Conservation (phyloP, 2,329 filamentous ascomycete genomes). For the Juglanconis juglandina region DNA sequence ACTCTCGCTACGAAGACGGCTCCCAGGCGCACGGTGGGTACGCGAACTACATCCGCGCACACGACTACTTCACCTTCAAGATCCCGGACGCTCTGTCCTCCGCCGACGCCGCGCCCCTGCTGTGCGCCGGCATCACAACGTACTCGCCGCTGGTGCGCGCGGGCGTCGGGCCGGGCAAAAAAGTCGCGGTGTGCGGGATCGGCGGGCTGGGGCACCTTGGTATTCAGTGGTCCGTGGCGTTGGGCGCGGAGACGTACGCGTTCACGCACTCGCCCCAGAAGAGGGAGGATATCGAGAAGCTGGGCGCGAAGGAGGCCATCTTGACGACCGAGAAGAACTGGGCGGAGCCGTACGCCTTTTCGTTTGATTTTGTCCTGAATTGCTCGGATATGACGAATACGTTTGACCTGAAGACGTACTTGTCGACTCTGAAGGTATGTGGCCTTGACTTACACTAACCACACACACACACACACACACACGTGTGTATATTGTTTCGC, state of each 20-base stretch:
- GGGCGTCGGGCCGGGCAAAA: slow-evolving; percentile 66
- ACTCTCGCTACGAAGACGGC: slow-evolving; percentile 48
- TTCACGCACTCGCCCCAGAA: slow-evolving; percentile 60
- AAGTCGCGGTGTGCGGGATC: slow-evolving; percentile 68
- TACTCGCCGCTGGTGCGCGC: slow-evolving; percentile 67
- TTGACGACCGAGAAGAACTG: slow-evolving; percentile 49
- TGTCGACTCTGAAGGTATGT: slow-evolving; percentile 42
- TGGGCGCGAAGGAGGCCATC: slow-evolving; percentile 59
- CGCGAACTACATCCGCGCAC: slow-evolving; percentile 45
- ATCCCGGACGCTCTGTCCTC: slow-evolving; percentile 52
- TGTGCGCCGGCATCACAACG: slow-evolving; percentile 74
- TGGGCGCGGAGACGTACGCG: slow-evolving; percentile 64
- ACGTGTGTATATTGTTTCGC: background rate
- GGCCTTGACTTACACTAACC: background rate
- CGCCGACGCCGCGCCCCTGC: slow-evolving; percentile 60
- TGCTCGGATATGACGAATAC: slow-evolving; percentile 46
- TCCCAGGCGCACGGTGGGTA: slow-evolving; percentile 65
- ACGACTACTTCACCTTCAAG: slow-evolving; percentile 57
- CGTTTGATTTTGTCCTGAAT: slow-evolving; percentile 52
- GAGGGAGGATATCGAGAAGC: slow-evolving; percentile 54
- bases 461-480: too few species aligned
- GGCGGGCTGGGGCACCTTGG: slow-evolving; percentile 74
- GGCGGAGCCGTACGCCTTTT: slow-evolving; percentile 50
- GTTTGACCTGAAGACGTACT: slow-evolving; percentile 52
- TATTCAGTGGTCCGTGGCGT: slow-evolving; percentile 65